Base-by-base conservation (phyloP, 257 asterid genomes). In the Solanum corneliomulleri region DNA sequence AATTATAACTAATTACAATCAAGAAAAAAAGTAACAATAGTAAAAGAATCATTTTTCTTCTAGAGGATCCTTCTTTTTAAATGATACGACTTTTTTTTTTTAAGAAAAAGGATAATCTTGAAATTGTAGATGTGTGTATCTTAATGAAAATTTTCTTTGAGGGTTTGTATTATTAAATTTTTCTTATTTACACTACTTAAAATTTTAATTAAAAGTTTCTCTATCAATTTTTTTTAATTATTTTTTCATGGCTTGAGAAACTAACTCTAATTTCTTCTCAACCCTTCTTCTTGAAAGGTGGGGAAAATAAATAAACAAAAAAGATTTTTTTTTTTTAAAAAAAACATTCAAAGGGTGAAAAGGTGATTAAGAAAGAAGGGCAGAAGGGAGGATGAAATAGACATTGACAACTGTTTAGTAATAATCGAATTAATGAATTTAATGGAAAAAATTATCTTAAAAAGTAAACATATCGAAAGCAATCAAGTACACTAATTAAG, bases 401-500 rank as follows among this genome's bases (percentile, higher is more conserved):
- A n/a, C 66, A 84, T 27, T 9, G 62, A 42, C 62, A 64, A 58
- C 41, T 84, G 66, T 66, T 84, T 84, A 41, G 66, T 66, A 29
- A 47, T 84, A 20, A 70, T 64, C 85, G 11, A 58, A 49, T 84
- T 66, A 84, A 42, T 84, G 41, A 84, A 25, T 42, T 1, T 66
- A 62, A 39, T 41, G 16, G 62, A 66, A 58, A 58, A 29, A 64
- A 64, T 62, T 84, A 47, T 18, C 21, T 25, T 35, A 20, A n/a
- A 66, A 37, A 39, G 78, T 62, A 64, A 47, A 7, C 81, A 84
- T 89, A 68, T 84, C 14, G 52, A 44, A 71, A 76, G 83, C 86
- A 62, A 91, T 87, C 90, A 90, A 87, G 88, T 86, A 86, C 86
- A 52, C 44, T 75, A 82, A 75, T 29, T 64, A 77, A 71, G 91